These are phyloP conservation scores for Phialophora chinensis DNA, from an alignment of 2,329 filamentous ascomycete genomes.

Conservation along the genomic window DNA sequence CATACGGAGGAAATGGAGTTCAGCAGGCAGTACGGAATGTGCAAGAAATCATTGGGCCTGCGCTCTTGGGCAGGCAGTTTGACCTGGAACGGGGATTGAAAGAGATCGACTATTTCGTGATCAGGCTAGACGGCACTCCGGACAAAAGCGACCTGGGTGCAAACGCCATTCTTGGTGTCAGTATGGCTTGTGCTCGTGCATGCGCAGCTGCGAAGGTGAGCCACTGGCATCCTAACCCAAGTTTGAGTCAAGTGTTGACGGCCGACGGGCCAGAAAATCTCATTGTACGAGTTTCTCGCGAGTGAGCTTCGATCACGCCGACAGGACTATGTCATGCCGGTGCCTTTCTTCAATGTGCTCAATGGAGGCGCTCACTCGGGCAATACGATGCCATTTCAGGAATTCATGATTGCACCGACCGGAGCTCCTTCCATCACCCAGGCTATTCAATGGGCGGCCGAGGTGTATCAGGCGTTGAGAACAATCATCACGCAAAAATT, in stretches of 20 bases:
- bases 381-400: conserved; percentile 59
- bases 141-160: conserved; percentile 90
- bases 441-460: conserved; percentile 44
- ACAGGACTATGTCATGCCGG: conserved; percentile 59
- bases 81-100: conserved; percentile 60
- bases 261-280: conserved; percentile 45
- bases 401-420: conserved; percentile 32
- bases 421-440: conserved; percentile 53
- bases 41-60: conserved; percentile 61
- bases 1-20: conserved; percentile 62
- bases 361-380: conserved; percentile 56
- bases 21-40: conserved; percentile 63
- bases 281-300: conserved; percentile 62
- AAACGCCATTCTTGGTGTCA: conserved; percentile 87
- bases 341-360: conserved; percentile 65
- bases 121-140: conserved; percentile 68
- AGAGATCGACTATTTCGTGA: conserved; percentile 60
- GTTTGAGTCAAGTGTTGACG: conserved; percentile 3
- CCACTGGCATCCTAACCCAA: not conserved
- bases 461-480: conserved; percentile 46
- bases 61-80: conserved; percentile 59
- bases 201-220: conserved; percentile 59
- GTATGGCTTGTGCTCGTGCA: conserved; percentile 73
- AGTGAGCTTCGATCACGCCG: conserved; percentile 59
- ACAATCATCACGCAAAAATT: conserved; percentile 43